Conservation (phyloP, 2,329 filamentous ascomycete species). For the Curvularia lunata region DNA sequence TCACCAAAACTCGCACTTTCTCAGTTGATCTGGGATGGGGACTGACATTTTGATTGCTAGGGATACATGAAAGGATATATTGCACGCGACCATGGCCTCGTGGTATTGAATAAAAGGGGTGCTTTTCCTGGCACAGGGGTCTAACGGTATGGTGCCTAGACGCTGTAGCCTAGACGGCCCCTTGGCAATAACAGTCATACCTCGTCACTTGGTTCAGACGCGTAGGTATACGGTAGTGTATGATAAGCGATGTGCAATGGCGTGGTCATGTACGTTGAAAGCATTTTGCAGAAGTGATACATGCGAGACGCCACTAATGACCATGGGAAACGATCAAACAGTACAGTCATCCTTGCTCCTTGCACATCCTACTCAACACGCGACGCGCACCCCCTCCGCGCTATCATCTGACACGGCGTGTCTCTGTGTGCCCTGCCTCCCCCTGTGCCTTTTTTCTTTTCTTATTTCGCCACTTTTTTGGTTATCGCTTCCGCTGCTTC, state of each 20-base stretch:
- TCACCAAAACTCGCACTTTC: too few relatives aligned
- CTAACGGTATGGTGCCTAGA: conserved; percentile 43
- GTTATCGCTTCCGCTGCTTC: background rate
- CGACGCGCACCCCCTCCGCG: conserved; percentile 19
- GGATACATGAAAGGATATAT: conserved; percentile 98
- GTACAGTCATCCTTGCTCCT: too few relatives aligned
- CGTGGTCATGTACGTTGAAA: too few relatives aligned
- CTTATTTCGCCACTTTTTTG: background rate
- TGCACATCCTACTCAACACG: too few relatives aligned
- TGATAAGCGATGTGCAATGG: too few relatives aligned
- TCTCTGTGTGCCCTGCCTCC: background rate
- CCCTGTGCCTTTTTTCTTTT: conserved; percentile 1
- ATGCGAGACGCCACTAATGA: too few relatives aligned
- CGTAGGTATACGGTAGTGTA: conserved; percentile 3
- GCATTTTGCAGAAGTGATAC: too few relatives aligned
- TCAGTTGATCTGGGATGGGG: too few relatives aligned
- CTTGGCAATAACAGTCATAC: conserved; percentile 17
- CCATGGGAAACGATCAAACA: too few relatives aligned
- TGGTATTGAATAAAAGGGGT: conserved; percentile 90
- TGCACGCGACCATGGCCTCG: conserved; percentile 83
- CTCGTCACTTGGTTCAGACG: too few relatives aligned
- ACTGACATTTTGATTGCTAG: conserved; percentile 55
- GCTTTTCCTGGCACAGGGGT: conserved; percentile 91
- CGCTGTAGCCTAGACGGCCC: conserved; percentile 11
- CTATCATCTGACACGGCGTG: conserved; percentile 45